Conservation (phyloP, 257 asterid species). For the Solanum medicagineum region DNA sequence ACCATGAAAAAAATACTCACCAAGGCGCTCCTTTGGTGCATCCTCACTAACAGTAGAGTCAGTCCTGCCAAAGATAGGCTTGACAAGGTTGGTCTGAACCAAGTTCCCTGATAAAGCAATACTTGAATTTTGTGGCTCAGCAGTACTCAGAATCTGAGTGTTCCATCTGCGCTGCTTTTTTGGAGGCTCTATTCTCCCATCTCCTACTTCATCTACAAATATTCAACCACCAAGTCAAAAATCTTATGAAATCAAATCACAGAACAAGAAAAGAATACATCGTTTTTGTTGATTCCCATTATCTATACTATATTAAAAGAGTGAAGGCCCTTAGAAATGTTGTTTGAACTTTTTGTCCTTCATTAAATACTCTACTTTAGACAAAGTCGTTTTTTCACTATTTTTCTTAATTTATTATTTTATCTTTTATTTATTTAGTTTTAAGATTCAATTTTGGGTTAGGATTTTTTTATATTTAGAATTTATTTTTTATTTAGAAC, state of each 20-base stretch:
- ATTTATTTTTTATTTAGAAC: no score
- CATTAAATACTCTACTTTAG: no score
- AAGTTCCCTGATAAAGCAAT: background rate
- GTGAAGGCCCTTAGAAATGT: no score
- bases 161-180: conserved; percentile 25
- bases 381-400: no score
- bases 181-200: conserved; percentile 10
- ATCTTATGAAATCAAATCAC: background rate
- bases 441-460: no score
- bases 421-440: no score
- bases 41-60: background rate
- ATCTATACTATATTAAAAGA: background rate
- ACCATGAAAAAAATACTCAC: conserved; percentile 3
- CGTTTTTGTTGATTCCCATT: background rate
- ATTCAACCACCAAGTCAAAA: background rate
- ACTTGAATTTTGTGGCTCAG: conserved; percentile 3
- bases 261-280: background rate
- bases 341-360: no score
- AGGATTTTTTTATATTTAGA: no score
- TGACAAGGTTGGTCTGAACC: background rate
- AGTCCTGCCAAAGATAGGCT: background rate
- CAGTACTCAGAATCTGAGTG: background rate
- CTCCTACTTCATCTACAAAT: conserved; percentile 4
- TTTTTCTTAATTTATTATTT: no score
- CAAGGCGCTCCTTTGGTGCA: conserved; percentile 15